Conservation (phyloP, 2,329 filamentous ascomycete species). For the Cercospora sp. region DNA sequence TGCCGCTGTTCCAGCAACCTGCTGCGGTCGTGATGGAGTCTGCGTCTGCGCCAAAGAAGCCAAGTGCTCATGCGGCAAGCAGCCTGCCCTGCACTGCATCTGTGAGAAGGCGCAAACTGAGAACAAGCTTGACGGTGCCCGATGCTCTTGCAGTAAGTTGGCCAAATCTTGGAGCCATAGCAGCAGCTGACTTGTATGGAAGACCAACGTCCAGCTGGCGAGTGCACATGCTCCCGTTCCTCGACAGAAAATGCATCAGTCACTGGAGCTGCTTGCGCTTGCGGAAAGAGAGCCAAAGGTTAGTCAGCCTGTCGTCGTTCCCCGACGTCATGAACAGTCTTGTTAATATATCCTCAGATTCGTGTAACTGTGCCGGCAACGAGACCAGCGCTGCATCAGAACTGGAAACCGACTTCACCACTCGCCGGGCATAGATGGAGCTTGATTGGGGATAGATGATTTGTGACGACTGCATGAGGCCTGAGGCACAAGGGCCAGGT, state of each 20-base stretch:
- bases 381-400: conserved; percentile 17
- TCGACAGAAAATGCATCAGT: conserved; percentile 66
- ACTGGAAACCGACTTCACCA: conserved; percentile 26
- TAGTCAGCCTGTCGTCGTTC: neutral
- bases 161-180: neutral
- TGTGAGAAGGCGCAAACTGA: conserved; percentile 75
- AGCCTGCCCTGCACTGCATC: conserved; percentile 80
- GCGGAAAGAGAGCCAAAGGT: conserved; percentile 61
- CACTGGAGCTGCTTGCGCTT: conserved; percentile 67
- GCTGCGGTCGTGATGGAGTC: conserved; percentile 59
- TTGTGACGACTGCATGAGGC: neutral
- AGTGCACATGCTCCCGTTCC: conserved; percentile 79
- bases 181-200: neutral
- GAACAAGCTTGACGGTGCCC: conserved; percentile 70
- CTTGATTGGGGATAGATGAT: neutral
- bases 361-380: conserved; percentile 20
- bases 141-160: conserved; percentile 75
- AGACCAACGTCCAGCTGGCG: conserved; percentile 71
- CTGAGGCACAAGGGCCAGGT: neutral
- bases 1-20: conserved; percentile 52
- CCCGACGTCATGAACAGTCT: neutral
- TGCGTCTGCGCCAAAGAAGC: conserved; percentile 51
- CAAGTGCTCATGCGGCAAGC: conserved; percentile 75
- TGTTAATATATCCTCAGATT: conserved; percentile 9
- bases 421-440: conserved; percentile 9